Evolutionary conservation across 768 basidiomycete genomes (phyloP).

Genomic region (Pisolithus microcarpus): DNA sequence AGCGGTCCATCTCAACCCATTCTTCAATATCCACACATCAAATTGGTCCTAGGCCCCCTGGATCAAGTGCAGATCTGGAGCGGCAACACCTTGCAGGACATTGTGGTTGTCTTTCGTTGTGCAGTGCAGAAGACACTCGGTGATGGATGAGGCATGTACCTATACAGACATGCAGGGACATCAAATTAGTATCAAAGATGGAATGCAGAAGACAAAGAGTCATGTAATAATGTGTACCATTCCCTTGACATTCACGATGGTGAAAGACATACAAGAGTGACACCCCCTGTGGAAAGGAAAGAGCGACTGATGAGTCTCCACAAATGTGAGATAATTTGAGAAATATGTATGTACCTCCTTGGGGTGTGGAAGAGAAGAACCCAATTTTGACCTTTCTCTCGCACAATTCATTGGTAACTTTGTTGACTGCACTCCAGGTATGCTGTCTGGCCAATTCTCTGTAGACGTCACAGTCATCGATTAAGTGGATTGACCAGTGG

Average conservation of each 20-base stretch:
- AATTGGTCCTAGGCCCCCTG: conserved; percentile 73
- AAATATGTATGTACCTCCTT: conserved; percentile 58
- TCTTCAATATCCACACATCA: conserved; percentile 84
- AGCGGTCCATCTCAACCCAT: conserved; percentile 82
- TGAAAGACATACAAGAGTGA: conserved; percentile 68
- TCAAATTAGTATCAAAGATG: conserved; percentile 3
- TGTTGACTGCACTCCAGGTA: conserved; percentile 77
- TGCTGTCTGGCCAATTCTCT: conserved; percentile 60
- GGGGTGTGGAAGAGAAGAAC: conserved; percentile 93
- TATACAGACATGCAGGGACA: conserved; percentile 20
- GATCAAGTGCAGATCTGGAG: conserved; percentile 68
- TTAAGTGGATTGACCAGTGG: conserved; percentile 56
- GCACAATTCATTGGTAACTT: conserved; percentile 77
- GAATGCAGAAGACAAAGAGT: neutral
- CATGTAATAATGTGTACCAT: conserved; percentile 48
- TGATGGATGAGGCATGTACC: conserved; percentile 85
- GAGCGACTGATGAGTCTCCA: conserved; percentile 20
- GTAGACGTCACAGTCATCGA: conserved; percentile 77
- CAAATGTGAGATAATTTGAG: conserved; percentile 22
- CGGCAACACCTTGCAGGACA: conserved; percentile 87
- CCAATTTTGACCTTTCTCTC: conserved; percentile 85
- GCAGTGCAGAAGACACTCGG: conserved; percentile 86
- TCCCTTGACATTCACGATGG: conserved; percentile 41
- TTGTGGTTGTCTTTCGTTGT: conserved; percentile 96
- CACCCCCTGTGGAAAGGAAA: conserved; percentile 57